Conservation (phyloP, 148 eudicot species). For the Heliosperma pusillum region DNA sequence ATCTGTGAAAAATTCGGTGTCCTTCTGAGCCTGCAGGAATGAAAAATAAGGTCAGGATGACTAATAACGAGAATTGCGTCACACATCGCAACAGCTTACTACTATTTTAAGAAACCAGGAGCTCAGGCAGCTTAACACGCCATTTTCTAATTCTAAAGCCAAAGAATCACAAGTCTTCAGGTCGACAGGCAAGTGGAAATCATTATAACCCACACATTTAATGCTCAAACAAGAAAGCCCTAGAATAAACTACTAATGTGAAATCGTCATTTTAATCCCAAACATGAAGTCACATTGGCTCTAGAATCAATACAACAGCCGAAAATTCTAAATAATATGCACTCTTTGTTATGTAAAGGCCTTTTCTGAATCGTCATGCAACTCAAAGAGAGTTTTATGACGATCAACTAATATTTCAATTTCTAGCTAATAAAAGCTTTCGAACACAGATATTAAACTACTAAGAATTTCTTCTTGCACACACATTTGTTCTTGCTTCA, state of each 20-base stretch:
- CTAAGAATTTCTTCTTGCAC: neutral
- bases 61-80: neutral
- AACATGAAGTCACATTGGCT: neutral
- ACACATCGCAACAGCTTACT: neutral
- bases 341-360: neutral
- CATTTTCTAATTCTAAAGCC: neutral
- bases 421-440: neutral
- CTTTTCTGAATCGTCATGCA: no score
- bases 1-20: constrained; percentile 71
- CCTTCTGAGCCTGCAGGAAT: constrained; percentile 51
- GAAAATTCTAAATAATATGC: neutral
- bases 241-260: neutral
- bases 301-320: neutral
- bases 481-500: neutral
- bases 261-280: neutral
- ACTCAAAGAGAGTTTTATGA: neutral
- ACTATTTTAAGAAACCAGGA: constrained; percentile 20
- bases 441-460: neutral
- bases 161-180: no score
- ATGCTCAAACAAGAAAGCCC: neutral
- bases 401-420: neutral
- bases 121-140: constrained; percentile 10
- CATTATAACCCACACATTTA: neutral
- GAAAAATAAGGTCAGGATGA: neutral
- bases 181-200: neutral